Conservation (phyloP, 306 rosid genomes). For the Citrullus colocynthis region DNA sequence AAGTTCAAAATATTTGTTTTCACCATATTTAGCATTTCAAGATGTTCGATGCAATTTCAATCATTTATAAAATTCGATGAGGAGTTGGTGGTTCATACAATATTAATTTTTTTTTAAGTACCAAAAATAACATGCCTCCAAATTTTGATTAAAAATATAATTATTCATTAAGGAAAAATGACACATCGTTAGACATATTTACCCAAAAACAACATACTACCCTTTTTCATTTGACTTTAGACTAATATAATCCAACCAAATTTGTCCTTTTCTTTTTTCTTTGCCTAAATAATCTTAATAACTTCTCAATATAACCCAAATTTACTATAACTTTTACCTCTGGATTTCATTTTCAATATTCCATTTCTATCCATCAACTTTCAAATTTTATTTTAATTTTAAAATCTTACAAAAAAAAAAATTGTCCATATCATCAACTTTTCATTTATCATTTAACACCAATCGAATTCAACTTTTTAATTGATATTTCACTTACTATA, state of each 20-base stretch:
- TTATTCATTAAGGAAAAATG: too few species aligned
- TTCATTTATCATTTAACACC: neutral
- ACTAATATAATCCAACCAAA: neutral
- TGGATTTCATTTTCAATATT: neutral
- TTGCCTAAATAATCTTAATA: neutral
- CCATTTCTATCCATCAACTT: neutral
- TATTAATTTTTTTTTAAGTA: neutral
- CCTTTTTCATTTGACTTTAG: neutral
- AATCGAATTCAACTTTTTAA: neutral
- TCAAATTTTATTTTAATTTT: neutral
- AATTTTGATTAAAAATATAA: too few species aligned
- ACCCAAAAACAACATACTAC: neutral
- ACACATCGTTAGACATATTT: neutral
- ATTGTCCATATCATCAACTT: neutral
- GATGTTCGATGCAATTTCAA: neutral
- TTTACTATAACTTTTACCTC: too few species aligned
- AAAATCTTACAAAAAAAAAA: too few species aligned
- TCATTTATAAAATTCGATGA: neutral
- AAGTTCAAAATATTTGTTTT: too few species aligned
- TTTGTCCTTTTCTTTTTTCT: neutral
- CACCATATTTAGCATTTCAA: neutral
- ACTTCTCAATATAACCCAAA: neutral
- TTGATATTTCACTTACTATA: neutral
- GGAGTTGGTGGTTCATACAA: neutral
- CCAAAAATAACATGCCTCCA: neutral